These are phyloP conservation scores for Leccinum olivaceopallidum DNA, from an alignment of 768 basidiomycete species.

Conservation along the genomic window DNA sequence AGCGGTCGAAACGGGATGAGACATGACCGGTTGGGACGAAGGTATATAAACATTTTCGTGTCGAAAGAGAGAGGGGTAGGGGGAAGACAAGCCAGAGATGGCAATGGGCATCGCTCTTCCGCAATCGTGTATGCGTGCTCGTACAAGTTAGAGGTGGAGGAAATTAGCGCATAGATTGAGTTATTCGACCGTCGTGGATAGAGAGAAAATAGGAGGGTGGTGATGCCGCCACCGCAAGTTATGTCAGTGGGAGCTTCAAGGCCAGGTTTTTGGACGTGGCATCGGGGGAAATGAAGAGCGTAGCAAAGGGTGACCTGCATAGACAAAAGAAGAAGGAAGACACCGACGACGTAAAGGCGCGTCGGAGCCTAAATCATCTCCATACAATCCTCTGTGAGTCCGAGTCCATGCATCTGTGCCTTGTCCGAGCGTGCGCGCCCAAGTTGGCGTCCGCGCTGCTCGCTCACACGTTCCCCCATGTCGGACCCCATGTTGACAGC, in stretches of 20 bases:
- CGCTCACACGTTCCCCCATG: neutral
- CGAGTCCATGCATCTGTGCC: constrained; percentile 6
- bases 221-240: constrained; percentile 7
- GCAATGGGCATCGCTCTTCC: neutral
- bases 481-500: constrained; percentile 5
- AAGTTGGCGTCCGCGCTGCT: constrained; percentile 21
- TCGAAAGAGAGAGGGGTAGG: neutral
- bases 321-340: neutral
- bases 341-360: neutral
- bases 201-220: neutral
- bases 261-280: neutral
- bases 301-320: neutral
- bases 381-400: constrained; percentile 17
- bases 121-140: neutral
- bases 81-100: neutral
- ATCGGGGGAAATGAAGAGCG: neutral
- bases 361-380: constrained; percentile 15
- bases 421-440: constrained; percentile 21
- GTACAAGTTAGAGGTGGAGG: neutral
- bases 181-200: neutral
- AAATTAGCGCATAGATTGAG: neutral
- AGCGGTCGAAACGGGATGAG: neutral
- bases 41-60: constrained; percentile 11
- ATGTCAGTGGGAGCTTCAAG: neutral
- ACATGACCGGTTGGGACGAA: neutral